Base-by-base conservation (phyloP, 2,329 filamentous ascomycete species). In the Stemphylium lycopersici region DNA sequence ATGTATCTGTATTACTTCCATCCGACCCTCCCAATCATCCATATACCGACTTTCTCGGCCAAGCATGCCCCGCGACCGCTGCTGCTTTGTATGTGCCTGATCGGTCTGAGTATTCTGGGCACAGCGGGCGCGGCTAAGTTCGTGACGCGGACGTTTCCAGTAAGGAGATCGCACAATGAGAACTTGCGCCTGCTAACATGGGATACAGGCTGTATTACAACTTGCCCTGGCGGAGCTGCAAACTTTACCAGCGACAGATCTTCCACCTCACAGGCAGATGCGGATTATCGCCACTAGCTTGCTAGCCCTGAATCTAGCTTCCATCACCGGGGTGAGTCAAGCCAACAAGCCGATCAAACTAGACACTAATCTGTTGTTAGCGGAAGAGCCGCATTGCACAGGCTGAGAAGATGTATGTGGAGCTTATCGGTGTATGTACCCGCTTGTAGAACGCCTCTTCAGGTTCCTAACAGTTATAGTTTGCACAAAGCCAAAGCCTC, bases 1-100 rank as follows among this genome's bases (percentile, higher is more conserved):
- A 76, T 82, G 48, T 83, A 81, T 59, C 81, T 83, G 55, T 80
- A 81, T 42, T 79, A 80, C 32, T 83, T 83, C 53, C 80, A 83
- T 49, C 79, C 80, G 1, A 77, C 81, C 3, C 74, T 83, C 32
- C 81, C 81, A 0, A 82, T 83, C 55, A 78, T 84, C 6, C 81
- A 84, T 61, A 73, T 81, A 12, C 80, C 81, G 2, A 82, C 81
- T 0, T 84, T 83, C 56, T 79, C 77, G 12, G 80, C 80, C 1
- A 80, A 79, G 45, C 78, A 78, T 38, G 78, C 80, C 3, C 76
- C 77, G 16, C 71, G 74, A 18, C 75, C 80, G 8, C 66, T 83
- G 15, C 67, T 83, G 0, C 79, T 83, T 42, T 77, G 77, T 18
- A 83, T 84, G 79, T 83, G 80, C 59, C 74, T 83, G 12, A 80